A percentile compares a stretch with the other conserved stretches of the same genome.
Conservation (phyloP, 352 stramenopile species). For the Pythium oligandrum region DNA sequence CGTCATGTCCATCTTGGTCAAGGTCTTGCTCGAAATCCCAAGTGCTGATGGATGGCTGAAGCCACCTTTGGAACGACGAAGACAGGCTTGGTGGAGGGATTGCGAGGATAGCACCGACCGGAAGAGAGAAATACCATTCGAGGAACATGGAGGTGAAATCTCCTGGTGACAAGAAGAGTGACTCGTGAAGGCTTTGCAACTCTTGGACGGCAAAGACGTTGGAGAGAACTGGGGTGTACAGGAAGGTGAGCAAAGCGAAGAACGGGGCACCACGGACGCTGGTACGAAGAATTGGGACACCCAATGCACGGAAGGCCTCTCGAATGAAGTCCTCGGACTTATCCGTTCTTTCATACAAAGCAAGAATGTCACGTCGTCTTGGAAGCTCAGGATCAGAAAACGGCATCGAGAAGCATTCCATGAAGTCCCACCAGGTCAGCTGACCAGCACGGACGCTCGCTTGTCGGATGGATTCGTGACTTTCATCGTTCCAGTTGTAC, state of each 20-base stretch:
- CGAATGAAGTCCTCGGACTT: constrained; percentile 55
- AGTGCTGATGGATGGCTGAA: constrained; percentile 52
- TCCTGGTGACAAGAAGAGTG: constrained; percentile 46
- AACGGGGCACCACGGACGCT: constrained; percentile 17
- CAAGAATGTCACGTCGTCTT: constrained; percentile 51
- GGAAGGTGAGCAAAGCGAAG: constrained; percentile 50
- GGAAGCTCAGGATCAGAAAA: constrained; percentile 60
- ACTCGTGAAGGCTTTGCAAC: constrained; percentile 54
- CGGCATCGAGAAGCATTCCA: constrained; percentile 79
- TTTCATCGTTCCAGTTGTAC: constrained; percentile 48
- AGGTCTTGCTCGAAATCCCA: constrained; percentile 28
- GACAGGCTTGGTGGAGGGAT: constrained; percentile 59
- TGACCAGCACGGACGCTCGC: constrained; percentile 31
- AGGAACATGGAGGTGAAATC: constrained; percentile 55
- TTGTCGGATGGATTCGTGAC: constrained; percentile 28
- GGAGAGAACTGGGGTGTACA: constrained; percentile 65
- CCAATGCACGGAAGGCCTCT: constrained; percentile 34
- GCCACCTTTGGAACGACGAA: constrained; percentile 74
- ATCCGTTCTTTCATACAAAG: constrained; percentile 56
- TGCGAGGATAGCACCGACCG: constrained; percentile 46
- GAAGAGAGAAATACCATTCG: constrained; percentile 81
- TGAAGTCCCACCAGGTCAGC: constrained; percentile 67
- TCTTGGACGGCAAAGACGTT: constrained; percentile 83
- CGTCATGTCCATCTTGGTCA: constrained; percentile 25
- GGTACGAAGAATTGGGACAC: constrained; percentile 45